These are phyloP conservation scores for Schoenoplectus triqueter DNA, from an alignment of 202 grass and related monocot species.

Conservation along the genomic window DNA sequence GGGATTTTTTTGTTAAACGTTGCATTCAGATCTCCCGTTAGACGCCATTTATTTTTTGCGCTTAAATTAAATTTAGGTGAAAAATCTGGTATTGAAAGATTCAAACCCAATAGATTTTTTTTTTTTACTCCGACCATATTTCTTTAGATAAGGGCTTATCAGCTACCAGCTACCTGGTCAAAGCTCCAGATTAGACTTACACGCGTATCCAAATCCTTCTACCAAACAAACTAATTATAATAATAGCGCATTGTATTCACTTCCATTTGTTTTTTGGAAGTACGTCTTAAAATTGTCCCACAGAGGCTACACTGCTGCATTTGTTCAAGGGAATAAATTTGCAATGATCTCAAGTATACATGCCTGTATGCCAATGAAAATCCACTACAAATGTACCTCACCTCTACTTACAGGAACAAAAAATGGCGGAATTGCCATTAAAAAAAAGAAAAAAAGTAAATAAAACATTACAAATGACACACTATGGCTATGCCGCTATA, in stretches of 20 bases:
- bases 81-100: no score
- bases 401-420: slow-evolving; percentile 33
- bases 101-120: not conserved
- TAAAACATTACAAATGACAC: slow-evolving; percentile 38
- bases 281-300: slow-evolving; percentile 8
- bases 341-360: slow-evolving; percentile 1
- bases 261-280: slow-evolving; percentile 26
- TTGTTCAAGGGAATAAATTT: not conserved
- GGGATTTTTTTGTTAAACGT: not conserved
- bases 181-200: not conserved
- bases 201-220: slow-evolving; percentile 21
- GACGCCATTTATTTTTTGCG: no score
- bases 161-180: not conserved
- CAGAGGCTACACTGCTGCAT: not conserved
- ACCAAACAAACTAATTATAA: slow-evolving; percentile 28
- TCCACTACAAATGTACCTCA: slow-evolving; percentile 12
- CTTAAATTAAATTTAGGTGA: no score
- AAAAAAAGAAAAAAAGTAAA: slow-evolving; percentile 37
- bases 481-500: slow-evolving; percentile 48
- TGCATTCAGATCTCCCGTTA: not conserved
- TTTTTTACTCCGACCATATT: not conserved
- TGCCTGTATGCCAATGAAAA: slow-evolving; percentile 25
- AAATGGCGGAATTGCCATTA: slow-evolving; percentile 24
- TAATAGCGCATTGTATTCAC: not conserved
- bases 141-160: not conserved